Evolutionary conservation across 2,329 filamentous ascomycete species (phyloP), one percentile per base, ranked within the genome.

Genomic region (Aspergillus puulaauensis): DNA sequence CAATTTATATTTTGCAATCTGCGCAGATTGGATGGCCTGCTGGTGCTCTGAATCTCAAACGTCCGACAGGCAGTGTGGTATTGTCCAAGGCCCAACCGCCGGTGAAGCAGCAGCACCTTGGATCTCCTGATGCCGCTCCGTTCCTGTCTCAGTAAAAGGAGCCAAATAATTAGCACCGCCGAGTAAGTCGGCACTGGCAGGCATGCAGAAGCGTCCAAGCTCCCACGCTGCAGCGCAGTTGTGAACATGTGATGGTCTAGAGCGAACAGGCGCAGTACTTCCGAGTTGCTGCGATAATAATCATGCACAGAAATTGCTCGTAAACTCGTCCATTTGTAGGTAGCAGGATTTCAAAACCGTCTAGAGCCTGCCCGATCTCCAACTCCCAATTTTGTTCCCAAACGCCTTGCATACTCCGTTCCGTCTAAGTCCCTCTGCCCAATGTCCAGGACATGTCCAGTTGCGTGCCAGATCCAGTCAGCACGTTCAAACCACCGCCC

Each of bases 221-320:
- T 55, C 49, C 35, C 15, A 46, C 54, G 47, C 44, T 52, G 51
- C 21, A 49, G 24, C 24, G 24, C 31, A 41, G 19, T 5, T 33
- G 33, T 39, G 23, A 39, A 50, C 57, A 59, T 57, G 57, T 59
- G 57, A 59, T 41, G 52, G 19, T 50, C 12, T 31, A 50, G 41
- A 54, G 52, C 53, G 46, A 50, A 58, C 35, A 37, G 35, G 12
- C 14, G 15, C 35, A 14, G 50, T 23, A 27, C 44, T 19, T 51
- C 56, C 53, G 56, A 61, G 24, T 31, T 8, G 27, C 27, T 11
- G 27, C 27, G 3, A 31, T 31, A 33, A 21, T 23, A 23, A 33
- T 46, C 35, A 39, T 12, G 27, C n/a, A 35, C 19, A 50, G 17
- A 6, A 39, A 46, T 46, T 27, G 44, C 21, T n/a, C 31, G 33